These are phyloP conservation scores for Zanthoxylum bungeanum DNA, from an alignment of 345 rosid species.

Conservation along the genomic window DNA sequence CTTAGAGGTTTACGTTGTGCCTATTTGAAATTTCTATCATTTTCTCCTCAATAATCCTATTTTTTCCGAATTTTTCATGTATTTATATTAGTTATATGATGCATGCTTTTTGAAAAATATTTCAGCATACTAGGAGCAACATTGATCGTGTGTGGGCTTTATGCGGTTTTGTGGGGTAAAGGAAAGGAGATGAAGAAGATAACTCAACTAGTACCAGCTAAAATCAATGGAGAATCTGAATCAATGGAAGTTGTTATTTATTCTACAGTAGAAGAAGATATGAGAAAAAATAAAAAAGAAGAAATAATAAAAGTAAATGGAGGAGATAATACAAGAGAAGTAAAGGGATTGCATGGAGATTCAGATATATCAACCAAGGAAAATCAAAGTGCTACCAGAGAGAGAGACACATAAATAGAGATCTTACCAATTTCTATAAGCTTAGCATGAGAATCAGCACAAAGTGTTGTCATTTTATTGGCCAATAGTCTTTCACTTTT, in stretches of 20 bases:
- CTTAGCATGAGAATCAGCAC: too few relatives aligned
- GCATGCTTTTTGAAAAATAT: background rate
- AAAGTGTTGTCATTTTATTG: too few relatives aligned
- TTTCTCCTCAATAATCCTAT: too few relatives aligned
- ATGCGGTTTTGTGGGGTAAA: conserved; percentile 57
- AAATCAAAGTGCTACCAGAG: background rate
- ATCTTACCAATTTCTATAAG: background rate
- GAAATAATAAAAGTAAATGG: background rate
- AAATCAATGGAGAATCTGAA: background rate
- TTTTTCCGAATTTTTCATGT: too few relatives aligned
- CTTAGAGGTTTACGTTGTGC: too few relatives aligned
- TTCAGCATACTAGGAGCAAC: conserved; percentile 47
- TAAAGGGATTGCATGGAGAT: background rate
- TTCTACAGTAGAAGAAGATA: background rate
- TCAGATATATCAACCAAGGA: background rate
- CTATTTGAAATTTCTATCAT: too few relatives aligned
- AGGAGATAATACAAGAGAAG: background rate
- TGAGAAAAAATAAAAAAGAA: background rate
- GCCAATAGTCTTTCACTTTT: too few relatives aligned
- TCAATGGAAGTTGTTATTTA: background rate
- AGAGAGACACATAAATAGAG: background rate
- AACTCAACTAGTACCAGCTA: background rate
- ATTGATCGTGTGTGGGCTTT: conserved; percentile 43
- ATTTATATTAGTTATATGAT: too few relatives aligned
- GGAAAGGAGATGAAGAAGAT: conserved; percentile 31